Base-by-base conservation (phyloP, 2,329 filamentous ascomycete species). In the Botrytis cinerea region DNA sequence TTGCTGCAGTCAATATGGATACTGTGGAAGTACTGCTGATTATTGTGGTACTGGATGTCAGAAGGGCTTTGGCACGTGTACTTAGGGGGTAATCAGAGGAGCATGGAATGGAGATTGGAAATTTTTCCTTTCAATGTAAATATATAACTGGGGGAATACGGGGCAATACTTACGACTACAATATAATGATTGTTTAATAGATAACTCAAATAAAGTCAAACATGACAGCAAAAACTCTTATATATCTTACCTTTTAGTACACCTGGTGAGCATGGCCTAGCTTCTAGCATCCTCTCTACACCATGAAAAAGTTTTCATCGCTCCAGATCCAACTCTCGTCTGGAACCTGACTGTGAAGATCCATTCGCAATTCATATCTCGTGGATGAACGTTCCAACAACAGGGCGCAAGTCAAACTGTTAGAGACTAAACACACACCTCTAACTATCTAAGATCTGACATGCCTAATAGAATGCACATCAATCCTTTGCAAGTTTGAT, bases 1-100 rank as follows among this genome's bases (percentile, higher is more conserved):
- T n/a, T 78, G 76, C 40, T 78, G 76, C 61, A 74, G 71, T 20
- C 63, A 74, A 38, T 62, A 74, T 60, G 70, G 73, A 18, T 76
- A 72, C 28, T 72, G 71, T 60, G 71, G 71, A 48, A 72, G 71
- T 43, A 69, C 40, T 28, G 38, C 71, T 48, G 51, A 59, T 25
- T 72, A 72, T 62, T 73, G 72, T 48, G 60, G 60, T 20, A 71
- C 32, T 40, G 69, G 69, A n/a, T 73, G 72, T 20, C 60, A 71
- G 60, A 51, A 61, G 22, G 40, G 20, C 8, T 73, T 66, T 48
- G 72, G 72, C 18, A 71, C 60, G 28, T 73, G 72, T 43, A 59
- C 46, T 20, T 72, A 48, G n/a, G 9, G 59, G 32, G 51, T 32
- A 16, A 48, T 28, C 10, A n/a, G n/a, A 57, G 18, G 38, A 32